Conservation (phyloP, 495 filamentous ascomycete species). For the Alectoria sarmentosa region DNA sequence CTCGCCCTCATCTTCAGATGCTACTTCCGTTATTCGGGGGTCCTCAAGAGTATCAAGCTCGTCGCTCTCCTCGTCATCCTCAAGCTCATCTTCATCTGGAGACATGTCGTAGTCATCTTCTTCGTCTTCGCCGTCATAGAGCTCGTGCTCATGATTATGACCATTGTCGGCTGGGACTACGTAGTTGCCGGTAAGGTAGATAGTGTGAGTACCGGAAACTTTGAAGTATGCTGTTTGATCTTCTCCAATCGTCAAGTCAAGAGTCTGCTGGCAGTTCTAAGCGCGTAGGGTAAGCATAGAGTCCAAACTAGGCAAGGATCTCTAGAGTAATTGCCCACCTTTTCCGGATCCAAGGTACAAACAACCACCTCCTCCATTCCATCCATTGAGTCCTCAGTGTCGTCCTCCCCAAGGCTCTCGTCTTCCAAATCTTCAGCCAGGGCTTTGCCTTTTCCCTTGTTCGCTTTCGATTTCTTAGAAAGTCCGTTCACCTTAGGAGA, state of each 20-base stretch:
- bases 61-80: slow-evolving; percentile 70
- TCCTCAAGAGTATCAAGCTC: slow-evolving; percentile 75
- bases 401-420: slow-evolving; percentile 49
- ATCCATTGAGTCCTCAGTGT: slow-evolving; percentile 53
- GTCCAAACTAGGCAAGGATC: background rate
- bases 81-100: slow-evolving; percentile 68
- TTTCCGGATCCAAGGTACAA: slow-evolving; percentile 86
- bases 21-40: slow-evolving; percentile 77
- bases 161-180: slow-evolving; percentile 54
- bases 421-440: slow-evolving; percentile 57
- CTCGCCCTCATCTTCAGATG: slow-evolving; percentile 67
- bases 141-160: slow-evolving; percentile 43
- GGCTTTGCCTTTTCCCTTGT: slow-evolving; percentile 79
- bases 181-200: slow-evolving; percentile 95
- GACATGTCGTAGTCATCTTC: slow-evolving; percentile 75
- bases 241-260: slow-evolving; percentile 83
- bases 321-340: slow-evolving; percentile 41
- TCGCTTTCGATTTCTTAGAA: slow-evolving; percentile 43
- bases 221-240: slow-evolving; percentile 86
- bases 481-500: slow-evolving; percentile 55
- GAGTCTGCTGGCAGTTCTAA: slow-evolving; percentile 89
- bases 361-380: slow-evolving; percentile 76
- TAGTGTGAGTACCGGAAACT: slow-evolving; percentile 78
- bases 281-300: slow-evolving; percentile 30
- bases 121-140: slow-evolving; percentile 54